Evolutionary conservation across 1,284 basidiomycete species (phyloP).

Genomic region (Tilletiopsis washingtonensis): DNA sequence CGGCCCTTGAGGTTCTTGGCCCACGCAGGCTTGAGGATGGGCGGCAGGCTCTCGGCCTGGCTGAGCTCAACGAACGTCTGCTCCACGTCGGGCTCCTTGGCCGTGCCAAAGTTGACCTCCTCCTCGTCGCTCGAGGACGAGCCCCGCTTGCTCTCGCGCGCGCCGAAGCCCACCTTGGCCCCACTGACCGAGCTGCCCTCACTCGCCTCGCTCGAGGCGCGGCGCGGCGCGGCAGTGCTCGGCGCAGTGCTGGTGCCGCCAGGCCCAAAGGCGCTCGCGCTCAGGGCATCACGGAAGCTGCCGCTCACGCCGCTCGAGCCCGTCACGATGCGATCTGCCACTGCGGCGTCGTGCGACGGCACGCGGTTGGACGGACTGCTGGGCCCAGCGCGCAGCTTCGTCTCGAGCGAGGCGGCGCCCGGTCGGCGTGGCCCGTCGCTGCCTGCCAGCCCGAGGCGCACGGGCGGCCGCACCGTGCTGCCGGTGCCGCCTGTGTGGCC

Average conservation of each 20-base stretch:
- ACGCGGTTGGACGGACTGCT: conserved; percentile 2
- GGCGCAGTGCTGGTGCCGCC: background rate
- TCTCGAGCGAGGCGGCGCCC: no score
- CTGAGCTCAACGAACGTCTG: conserved; percentile 40
- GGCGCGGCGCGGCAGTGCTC: background rate
- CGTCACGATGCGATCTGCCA: background rate
- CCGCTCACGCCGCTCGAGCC: background rate
- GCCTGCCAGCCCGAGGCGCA: no score
- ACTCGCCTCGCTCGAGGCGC: background rate
- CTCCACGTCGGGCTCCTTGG: background rate
- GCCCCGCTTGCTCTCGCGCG: background rate
- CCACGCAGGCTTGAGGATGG: conserved; percentile 35
- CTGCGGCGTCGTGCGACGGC: background rate
- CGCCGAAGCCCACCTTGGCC: background rate
- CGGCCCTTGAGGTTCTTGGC: conserved; percentile 10
- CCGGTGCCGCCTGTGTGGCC: no score
- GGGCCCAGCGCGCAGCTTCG: conserved; percentile 4
- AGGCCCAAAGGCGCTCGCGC: background rate
- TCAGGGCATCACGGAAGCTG: background rate
- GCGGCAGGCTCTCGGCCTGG: conserved; percentile 34
- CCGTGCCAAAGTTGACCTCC: background rate
- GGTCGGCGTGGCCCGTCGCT: no score
- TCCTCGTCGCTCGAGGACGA: background rate
- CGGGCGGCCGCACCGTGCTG: no score
- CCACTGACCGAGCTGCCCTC: background rate